Evolutionary conservation across 176 grass and related monocot genomes (phyloP).

Genomic region (Oryza australiensis): DNA sequence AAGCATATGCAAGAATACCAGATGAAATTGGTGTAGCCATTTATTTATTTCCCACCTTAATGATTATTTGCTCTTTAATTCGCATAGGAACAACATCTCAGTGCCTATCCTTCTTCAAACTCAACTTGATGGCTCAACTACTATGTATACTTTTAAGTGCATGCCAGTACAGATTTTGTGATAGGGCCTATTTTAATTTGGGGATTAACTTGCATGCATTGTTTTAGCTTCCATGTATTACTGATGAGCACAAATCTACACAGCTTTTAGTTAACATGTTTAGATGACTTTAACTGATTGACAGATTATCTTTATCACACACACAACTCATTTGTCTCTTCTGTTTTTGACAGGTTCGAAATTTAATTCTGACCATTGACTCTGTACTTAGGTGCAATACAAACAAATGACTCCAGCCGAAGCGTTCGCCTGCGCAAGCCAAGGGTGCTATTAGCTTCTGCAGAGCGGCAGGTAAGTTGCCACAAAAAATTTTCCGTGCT

Average conservation of each 20-base stretch:
- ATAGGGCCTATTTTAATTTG: not conserved
- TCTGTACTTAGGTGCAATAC: conserved; percentile 70
- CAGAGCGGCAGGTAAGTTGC: conserved; percentile 70
- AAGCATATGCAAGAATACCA: not conserved
- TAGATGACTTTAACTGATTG: not conserved
- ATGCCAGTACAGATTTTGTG: not conserved
- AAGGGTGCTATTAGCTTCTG: conserved; percentile 81
- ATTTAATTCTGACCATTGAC: not conserved
- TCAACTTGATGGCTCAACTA: conserved; percentile 9
- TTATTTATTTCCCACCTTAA: not conserved
- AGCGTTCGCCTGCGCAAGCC: conserved; percentile 68
- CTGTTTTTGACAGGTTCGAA: conserved; percentile 50
- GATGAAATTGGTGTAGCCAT: not conserved
- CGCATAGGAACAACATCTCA: not conserved
- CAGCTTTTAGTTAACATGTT: conserved; percentile 6
- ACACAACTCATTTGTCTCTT: conserved; percentile 17
- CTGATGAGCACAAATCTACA: not conserved
- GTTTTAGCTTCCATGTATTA: conserved; percentile 11
- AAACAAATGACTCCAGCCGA: conserved; percentile 75
- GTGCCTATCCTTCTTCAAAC: not conserved
- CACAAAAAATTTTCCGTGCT: conserved; percentile 1
- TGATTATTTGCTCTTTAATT: conserved; percentile 5
- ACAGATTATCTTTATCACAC: conserved; percentile 15
- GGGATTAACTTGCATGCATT: not conserved
- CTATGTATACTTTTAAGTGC: not conserved